Evolutionary conservation across 495 filamentous ascomycete species (phyloP).

Genomic region (Penicillium malachiteum): DNA sequence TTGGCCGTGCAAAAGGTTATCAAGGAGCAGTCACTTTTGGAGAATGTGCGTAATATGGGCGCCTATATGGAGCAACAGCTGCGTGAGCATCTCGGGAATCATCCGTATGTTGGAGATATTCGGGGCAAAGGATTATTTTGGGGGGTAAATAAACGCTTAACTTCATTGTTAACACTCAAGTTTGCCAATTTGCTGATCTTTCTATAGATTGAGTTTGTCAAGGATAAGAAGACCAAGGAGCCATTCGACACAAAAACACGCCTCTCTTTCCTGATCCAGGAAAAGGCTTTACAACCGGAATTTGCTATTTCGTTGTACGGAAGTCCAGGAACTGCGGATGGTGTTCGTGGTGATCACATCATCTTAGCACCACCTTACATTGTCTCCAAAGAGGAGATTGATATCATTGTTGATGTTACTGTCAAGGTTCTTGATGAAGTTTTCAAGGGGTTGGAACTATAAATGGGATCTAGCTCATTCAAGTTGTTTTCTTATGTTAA

Average conservation of each 20-base stretch:
- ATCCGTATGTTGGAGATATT: conserved; percentile 55
- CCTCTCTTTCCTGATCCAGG: conserved; percentile 50
- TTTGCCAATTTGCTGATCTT: neutral
- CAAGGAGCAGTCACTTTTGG: conserved; percentile 43
- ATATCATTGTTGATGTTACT: conserved; percentile 53
- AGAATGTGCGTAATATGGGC: conserved; percentile 50
- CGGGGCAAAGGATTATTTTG: conserved; percentile 57
- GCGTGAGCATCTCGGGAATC: conserved; percentile 28
- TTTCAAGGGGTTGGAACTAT: conserved; percentile 22
- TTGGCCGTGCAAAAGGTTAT: conserved; percentile 55
- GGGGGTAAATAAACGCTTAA: conserved; percentile 40
- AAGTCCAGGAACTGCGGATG: conserved; percentile 65
- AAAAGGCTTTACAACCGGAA: conserved; percentile 47
- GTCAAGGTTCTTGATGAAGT: conserved; percentile 34
- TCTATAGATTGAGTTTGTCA: conserved; percentile 57
- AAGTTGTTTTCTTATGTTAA: too few relatives aligned
- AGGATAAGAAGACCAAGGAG: conserved; percentile 53
- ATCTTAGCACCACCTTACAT: conserved; percentile 76
- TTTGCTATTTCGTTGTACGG: conserved; percentile 70
- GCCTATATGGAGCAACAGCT: conserved; percentile 39
- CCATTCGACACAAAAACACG: conserved; percentile 42
- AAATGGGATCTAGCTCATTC: too few relatives aligned
- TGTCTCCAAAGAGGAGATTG: conserved; percentile 59
- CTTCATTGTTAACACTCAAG: too few relatives aligned
- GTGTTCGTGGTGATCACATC: conserved; percentile 69